Percentiles rank a stretch among this genome's conserved stretches.
phyloP scores from a whole-genome alignment of 441 rosid genomes.

The Melianthus villosus region DNA sequence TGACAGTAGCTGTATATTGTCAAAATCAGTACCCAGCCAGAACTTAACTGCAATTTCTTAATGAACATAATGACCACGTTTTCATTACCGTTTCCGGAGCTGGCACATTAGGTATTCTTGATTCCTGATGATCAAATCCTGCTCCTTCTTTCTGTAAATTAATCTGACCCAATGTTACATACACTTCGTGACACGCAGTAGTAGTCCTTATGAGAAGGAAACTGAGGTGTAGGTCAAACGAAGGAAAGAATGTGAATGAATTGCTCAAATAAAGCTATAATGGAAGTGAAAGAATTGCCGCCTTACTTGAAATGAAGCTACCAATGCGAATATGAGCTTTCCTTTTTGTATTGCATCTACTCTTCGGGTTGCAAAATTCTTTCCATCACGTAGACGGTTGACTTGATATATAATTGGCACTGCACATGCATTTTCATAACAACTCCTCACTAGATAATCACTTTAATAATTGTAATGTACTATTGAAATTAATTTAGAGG shows the following conservation, averaged over 20 bases:
- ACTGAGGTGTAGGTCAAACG: no score
- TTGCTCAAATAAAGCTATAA: not conserved
- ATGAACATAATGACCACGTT: no score
- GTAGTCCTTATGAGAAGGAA: no score
- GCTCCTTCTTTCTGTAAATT: slow-evolving; percentile 45
- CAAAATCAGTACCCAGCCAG: no score
- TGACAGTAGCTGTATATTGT: slow-evolving; percentile 76
- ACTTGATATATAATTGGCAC: slow-evolving; percentile 75
- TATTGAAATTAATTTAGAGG: no score
- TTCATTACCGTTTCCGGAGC: slow-evolving; percentile 56
- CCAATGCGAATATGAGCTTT: slow-evolving; percentile 47
- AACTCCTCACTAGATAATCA: no score
- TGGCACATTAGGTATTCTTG: slow-evolving; percentile 50
- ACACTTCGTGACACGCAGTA: no score
- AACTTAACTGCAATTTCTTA: slow-evolving; percentile 4
- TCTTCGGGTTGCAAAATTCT: slow-evolving; percentile 74
- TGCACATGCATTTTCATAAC: slow-evolving; percentile 20
- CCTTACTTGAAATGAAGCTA: slow-evolving; percentile 79
- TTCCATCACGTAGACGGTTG: slow-evolving; percentile 77
- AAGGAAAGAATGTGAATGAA: not conserved
- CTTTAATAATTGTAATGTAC: no score
- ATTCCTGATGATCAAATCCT: slow-evolving; percentile 68
- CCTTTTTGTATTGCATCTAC: slow-evolving; percentile 90
- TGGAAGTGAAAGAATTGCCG: not conserved
- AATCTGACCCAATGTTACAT: slow-evolving; percentile 6